A percentile compares a stretch with the other conserved stretches of the same genome.
Conservation (phyloP, 768 basidiomycete genomes). For the Mycena galericulata region DNA sequence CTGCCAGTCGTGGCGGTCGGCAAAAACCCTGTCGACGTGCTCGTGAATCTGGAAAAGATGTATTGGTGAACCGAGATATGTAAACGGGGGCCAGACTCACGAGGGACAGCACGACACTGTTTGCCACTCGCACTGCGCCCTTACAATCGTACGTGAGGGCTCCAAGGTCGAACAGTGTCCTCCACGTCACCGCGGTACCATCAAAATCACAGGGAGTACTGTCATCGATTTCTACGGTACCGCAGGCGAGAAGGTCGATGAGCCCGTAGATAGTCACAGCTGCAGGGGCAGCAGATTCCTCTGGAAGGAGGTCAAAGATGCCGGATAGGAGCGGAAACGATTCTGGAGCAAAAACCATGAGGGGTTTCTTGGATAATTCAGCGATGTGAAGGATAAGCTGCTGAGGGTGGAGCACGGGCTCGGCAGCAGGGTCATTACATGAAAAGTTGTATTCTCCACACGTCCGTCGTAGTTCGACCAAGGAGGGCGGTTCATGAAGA, state of each 20-base stretch:
- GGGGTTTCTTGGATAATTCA: not conserved
- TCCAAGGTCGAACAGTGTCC: not conserved
- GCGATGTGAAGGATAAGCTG: not conserved
- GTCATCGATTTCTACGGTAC: not conserved
- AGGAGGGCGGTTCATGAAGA: not conserved
- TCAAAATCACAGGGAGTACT: not conserved
- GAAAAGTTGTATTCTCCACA: conserved; percentile 18
- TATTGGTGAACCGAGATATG: not conserved
- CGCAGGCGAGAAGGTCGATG: conserved; percentile 11
- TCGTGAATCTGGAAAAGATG: not conserved
- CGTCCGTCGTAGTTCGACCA: not conserved
- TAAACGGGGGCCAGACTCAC: not conserved
- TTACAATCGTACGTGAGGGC: not conserved
- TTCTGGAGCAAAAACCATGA: not conserved
- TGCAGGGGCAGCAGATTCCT: not conserved
- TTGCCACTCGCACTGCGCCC: not conserved
- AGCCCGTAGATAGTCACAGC: not conserved
- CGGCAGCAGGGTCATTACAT: not conserved
- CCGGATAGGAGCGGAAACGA: not conserved
- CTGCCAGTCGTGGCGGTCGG: not conserved
- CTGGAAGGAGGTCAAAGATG: not conserved
- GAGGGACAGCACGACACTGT: not conserved
- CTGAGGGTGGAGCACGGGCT: conserved; percentile 17
- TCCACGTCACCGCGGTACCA: not conserved
- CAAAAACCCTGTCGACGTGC: not conserved